Base-by-base conservation (phyloP, 805 yeast genomes). In the Wickerhamomyces alni region DNA sequence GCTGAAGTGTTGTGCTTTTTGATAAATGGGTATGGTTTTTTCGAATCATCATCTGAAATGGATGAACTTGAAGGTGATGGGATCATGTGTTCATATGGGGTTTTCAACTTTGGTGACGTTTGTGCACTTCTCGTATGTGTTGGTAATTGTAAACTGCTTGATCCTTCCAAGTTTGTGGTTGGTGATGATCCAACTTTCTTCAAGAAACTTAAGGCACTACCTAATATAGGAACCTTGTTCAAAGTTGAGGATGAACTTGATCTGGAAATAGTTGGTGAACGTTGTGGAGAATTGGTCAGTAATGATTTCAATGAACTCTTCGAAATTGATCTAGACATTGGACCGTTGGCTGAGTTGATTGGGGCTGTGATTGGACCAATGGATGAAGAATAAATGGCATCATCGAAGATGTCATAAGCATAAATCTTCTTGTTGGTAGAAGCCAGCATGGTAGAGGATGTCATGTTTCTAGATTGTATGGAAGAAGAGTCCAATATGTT, bases 371-470 rank as follows among this genome's bases (percentile, higher is more conserved):
- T 12, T 9, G 47, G 32, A 3, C 46, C 49, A 25, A 40, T 22
- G 5, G 55, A 47, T 7, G 50, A 44, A 2, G 57, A 46, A 55
- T 79, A 80, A 25, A 77, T 68, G 1, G 83, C 80, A 49, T 80
- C 87, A 55, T 80, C 87, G 37, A 80, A 68, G 3, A 80, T 69
- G 46, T 80, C 87, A 55, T 69, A 80, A 0, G 84, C 73, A 54
- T 76, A 80, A 1, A 75, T 68, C 46, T 74, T 72, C 30, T 46
- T 48, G 30, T 30, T 45, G 2, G 52, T 35, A 2, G 49, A 46
- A 8, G 47, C 16, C 13, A 45, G 18, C 19, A 47, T 11, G 2
- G 47, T 46, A 7, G 55, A 32, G 3, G 46, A 43, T 3, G 57
- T 42, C 3, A 42, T 35, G 13, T 35, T 27, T 21, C 24, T 21